Evolutionary conservation across 495 filamentous ascomycete genomes (phyloP).

Genomic region (Annulohypoxylon nitens): DNA sequence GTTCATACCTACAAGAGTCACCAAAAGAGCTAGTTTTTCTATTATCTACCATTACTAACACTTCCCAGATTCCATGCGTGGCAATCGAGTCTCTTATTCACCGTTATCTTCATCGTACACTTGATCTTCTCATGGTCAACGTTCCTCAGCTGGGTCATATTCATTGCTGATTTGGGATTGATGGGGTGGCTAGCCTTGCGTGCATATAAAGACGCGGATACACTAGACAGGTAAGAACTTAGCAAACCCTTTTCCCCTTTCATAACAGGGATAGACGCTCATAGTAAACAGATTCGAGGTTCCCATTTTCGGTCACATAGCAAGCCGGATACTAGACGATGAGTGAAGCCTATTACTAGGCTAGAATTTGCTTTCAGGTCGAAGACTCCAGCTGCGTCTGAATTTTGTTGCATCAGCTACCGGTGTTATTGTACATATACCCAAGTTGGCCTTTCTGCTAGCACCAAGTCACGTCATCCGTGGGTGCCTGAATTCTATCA

Average conservation of each 20-base stretch:
- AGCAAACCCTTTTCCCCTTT: not conserved
- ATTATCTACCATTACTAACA: constrained; percentile 25
- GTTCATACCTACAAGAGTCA: not conserved
- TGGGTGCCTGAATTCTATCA: not conserved
- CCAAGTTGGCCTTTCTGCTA: constrained; percentile 30
- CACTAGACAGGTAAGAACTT: constrained; percentile 76
- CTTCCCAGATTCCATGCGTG: constrained; percentile 87
- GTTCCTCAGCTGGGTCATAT: constrained; percentile 85
- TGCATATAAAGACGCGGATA: constrained; percentile 91
- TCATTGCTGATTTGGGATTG: constrained; percentile 78
- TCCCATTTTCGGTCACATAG: constrained; percentile 86
- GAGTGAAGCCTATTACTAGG: constrained; percentile 66
- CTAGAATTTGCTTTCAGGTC: not conserved
- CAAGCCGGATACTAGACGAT: constrained; percentile 91
- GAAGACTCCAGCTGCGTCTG: not conserved
- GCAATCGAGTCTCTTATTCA: constrained; percentile 91
- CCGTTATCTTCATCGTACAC: constrained; percentile 86
- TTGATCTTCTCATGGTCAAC: constrained; percentile 86
- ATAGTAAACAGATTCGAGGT: constrained; percentile 73
- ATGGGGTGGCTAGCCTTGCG: constrained; percentile 82
- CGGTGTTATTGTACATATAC: constrained; percentile 36
- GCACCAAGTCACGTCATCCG: constrained; percentile 20
- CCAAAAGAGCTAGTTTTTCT: not conserved
- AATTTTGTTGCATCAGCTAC: constrained; percentile 29
- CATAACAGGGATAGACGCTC: constrained; percentile 5